phyloP scores from a whole-genome alignment of 179 eudicot genomes.

The Spinacia oleracea region DNA sequence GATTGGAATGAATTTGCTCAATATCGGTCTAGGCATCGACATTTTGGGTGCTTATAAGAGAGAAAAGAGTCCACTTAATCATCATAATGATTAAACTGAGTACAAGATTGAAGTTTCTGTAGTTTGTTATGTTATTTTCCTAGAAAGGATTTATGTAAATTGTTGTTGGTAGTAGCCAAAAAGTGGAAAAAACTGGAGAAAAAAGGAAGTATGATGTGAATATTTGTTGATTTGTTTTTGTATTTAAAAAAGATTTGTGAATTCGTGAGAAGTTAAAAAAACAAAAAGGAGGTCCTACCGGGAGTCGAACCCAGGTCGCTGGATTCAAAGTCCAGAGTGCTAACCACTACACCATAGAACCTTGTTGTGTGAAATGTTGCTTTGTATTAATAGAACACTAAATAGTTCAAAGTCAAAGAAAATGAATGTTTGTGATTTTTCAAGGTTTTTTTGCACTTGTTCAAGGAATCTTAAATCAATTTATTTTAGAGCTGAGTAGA shows the following conservation, averaged over 20 bases:
- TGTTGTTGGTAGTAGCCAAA: not conserved
- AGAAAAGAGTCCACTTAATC: slow-evolving; percentile 38
- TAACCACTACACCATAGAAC: slow-evolving; percentile 99
- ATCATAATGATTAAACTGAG: slow-evolving; percentile 28
- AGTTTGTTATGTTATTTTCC: not conserved
- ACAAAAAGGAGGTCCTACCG: slow-evolving; percentile 71
- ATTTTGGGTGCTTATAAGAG: slow-evolving; percentile 60
- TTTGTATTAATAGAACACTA: too few relatives aligned
- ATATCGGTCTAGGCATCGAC: slow-evolving; percentile 73
- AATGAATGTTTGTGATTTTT: too few relatives aligned
- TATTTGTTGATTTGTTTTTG: slow-evolving; percentile 6
- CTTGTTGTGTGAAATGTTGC: not conserved
- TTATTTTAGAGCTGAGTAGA: too few relatives aligned
- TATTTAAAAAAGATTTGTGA: not conserved
- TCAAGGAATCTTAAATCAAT: too few relatives aligned
- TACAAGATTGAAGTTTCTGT: not conserved
- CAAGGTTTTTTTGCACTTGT: too few relatives aligned
- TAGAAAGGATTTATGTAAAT: not conserved
- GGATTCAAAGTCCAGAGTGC: slow-evolving; percentile 99
- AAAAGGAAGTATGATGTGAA: not conserved
- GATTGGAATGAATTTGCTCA: slow-evolving; percentile 80
- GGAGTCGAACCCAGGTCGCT: slow-evolving; percentile 99
- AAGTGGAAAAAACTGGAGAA: too few relatives aligned
- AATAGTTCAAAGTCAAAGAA: not conserved
- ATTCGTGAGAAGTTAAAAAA: not conserved